Percentiles rank a stretch among this genome's conserved stretches.
These are phyloP conservation scores for Saturnispora serradocipensis DNA, from an alignment of 805 yeast species.

Conservation along the genomic window DNA sequence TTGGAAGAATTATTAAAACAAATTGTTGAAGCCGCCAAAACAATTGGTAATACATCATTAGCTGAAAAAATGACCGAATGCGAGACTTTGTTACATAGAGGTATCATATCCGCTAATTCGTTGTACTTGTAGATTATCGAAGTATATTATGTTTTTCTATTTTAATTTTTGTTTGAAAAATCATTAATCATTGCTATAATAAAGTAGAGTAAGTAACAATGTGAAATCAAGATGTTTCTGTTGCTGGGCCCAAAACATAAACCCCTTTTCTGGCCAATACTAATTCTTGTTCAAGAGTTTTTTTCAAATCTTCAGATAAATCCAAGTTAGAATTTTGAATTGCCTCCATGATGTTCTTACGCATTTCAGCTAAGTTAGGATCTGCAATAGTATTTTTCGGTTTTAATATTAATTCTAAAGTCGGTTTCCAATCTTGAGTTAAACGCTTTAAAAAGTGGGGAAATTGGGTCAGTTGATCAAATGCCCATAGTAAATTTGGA, in stretches of 20 bases:
- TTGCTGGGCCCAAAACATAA: conserved; percentile 8
- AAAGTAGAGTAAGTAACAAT: not conserved
- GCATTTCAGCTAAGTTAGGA: not conserved
- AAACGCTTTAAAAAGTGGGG: conserved; percentile 20
- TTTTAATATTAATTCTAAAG: not conserved
- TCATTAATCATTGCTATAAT: not conserved
- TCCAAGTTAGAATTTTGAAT: not conserved
- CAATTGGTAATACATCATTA: conserved; percentile 83
- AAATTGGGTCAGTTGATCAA: conserved; percentile 17
- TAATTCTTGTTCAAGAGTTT: not conserved
- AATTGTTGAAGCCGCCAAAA: conserved; percentile 82
- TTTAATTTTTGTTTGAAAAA: not conserved
- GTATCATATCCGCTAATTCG: conserved; percentile 93
- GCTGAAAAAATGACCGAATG: conserved; percentile 86
- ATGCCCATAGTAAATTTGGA: conserved; percentile 1
- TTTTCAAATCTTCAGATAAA: not conserved
- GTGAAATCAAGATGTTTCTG: not conserved
- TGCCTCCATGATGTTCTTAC: conserved; percentile 2
- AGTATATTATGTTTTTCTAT: not conserved
- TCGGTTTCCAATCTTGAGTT: conserved; percentile 18
- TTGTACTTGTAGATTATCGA: conserved; percentile 46
- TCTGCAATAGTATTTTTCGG: conserved; percentile 5
- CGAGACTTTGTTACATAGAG: conserved; percentile 82
- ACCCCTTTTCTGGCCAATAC: not conserved
- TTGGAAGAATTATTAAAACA: conserved; percentile 90